Base-by-base conservation (phyloP, 176 grass and related monocot species). In the Elymus sibiricus region DNA sequence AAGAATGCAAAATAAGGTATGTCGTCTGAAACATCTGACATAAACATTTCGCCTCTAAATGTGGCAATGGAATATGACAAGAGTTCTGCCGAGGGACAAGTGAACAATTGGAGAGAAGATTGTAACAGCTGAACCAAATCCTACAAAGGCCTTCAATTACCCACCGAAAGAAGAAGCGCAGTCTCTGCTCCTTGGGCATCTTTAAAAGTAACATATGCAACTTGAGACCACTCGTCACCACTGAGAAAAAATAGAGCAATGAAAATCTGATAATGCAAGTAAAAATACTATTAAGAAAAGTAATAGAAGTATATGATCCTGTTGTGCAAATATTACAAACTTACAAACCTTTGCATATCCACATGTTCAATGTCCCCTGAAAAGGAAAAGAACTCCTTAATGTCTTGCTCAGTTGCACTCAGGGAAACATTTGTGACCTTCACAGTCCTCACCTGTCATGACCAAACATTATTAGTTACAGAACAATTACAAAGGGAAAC, bases 131-230 rank as follows among this genome's bases (percentile, higher is more conserved):
- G 9, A 61, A 91, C 7, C 38, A 22, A 68, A 69, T 85, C 47
- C 21, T 44, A 80, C 9, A 3, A 58, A 80, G 40, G 42, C 24
- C 70, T 49, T 73, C 34, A 70, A 51, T 31, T 66, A 90, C 92
- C 88, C 35, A 99, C 97, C 34, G 97, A 99, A 83, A 99, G 97
- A 84, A 99, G 94, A 83, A 96, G 90, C 65, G 97, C 92, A 67
- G 97, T 96, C 77, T 96, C 94, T 85, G 97, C 94, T 80, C 94
- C 97, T 65, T 99, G 92, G 19, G 79, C 65, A 24, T 96, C 97
- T 89, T 92, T 94, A 85, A 99, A 99, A 70, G 97, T 96, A 26
- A 99, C 97, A 90, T 91, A 96, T 85, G 97, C 97, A 91, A 99
- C 82, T 82, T 99, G 97, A 65, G 94, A 96, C 92, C 93, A 98